These are phyloP conservation scores for Mucor plumbeus DNA, from an alignment of 371 early-diverging fungal species.

Conservation along the genomic window DNA sequence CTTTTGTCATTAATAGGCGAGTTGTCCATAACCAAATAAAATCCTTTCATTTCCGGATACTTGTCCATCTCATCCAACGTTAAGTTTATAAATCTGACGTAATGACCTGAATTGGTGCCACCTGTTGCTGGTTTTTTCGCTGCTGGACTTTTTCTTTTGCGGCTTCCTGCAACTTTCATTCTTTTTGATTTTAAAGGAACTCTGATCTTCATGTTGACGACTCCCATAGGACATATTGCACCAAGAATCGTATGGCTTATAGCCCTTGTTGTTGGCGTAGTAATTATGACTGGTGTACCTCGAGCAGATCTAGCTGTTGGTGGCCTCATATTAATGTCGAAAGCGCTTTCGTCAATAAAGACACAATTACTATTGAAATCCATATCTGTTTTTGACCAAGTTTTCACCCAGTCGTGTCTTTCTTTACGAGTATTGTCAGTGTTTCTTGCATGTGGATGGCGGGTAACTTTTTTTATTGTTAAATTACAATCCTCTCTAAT, in stretches of 20 bases:
- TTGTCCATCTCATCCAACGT: slow-evolving; percentile 30
- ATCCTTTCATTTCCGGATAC: slow-evolving; percentile 11
- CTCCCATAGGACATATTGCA: slow-evolving; percentile 12
- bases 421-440: slow-evolving; percentile 14
- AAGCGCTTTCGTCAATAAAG: slow-evolving; percentile 4
- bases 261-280: slow-evolving; percentile 14
- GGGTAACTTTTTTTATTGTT: slow-evolving; percentile 8
- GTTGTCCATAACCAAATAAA: slow-evolving; percentile 12
- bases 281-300: slow-evolving; percentile 16
- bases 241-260: slow-evolving; percentile 5
- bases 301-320: slow-evolving; percentile 15
- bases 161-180: no score
- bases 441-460: slow-evolving; percentile 13
- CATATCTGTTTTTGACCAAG: slow-evolving; percentile 17
- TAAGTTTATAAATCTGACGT: neutral
- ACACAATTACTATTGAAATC: slow-evolving; percentile 11
- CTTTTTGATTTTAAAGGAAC: slow-evolving; percentile 14
- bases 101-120: slow-evolving; percentile 9
- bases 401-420: slow-evolving; percentile 13
- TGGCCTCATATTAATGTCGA: slow-evolving; percentile 19
- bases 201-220: slow-evolving; percentile 14
- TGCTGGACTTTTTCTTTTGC: no score
- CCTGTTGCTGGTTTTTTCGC: no score
- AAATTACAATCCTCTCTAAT: slow-evolving; percentile 8
- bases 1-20: slow-evolving; percentile 3